Conservation (phyloP, 2,329 filamentous ascomycete genomes). For the Xylariales sp. region DNA sequence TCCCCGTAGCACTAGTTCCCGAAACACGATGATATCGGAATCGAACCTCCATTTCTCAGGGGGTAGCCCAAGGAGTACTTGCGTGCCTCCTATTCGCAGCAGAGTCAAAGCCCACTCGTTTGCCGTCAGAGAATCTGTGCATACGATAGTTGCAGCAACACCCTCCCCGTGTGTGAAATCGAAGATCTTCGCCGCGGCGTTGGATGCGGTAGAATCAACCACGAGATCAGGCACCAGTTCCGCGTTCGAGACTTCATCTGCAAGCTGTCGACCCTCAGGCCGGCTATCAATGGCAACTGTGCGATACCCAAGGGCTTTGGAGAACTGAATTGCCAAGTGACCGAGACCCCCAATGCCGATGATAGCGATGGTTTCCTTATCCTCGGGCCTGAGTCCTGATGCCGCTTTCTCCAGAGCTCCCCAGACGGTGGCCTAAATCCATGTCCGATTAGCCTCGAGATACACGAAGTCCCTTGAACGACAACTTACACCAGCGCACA, state of each 20-base stretch:
- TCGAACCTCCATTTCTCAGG: constrained; percentile 28
- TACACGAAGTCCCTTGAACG: not conserved
- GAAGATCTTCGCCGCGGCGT: constrained; percentile 17
- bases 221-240: constrained; percentile 22
- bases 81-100: constrained; percentile 23
- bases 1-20: constrained; percentile 25
- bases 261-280: constrained; percentile 22
- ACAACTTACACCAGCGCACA: constrained; percentile 28
- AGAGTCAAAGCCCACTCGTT: constrained; percentile 25
- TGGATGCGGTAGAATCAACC: constrained; percentile 19
- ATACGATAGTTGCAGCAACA: constrained; percentile 25
- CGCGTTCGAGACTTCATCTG: constrained; percentile 18
- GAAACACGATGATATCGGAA: constrained; percentile 23
- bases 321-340: constrained; percentile 30
- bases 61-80: constrained; percentile 27
- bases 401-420: constrained; percentile 27
- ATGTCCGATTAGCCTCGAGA: not conserved
- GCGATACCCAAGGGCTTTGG: constrained; percentile 30
- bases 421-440: constrained; percentile 27
- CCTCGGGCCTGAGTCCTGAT: constrained; percentile 16
- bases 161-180: constrained; percentile 27
- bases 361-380: constrained; percentile 24
- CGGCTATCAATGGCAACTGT: constrained; percentile 31
- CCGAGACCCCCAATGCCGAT: constrained; percentile 32
- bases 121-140: constrained; percentile 26